phyloP scores from a whole-genome alignment of 2,329 filamentous ascomycete genomes.

The Davidsoniella neocaledoniae region DNA sequence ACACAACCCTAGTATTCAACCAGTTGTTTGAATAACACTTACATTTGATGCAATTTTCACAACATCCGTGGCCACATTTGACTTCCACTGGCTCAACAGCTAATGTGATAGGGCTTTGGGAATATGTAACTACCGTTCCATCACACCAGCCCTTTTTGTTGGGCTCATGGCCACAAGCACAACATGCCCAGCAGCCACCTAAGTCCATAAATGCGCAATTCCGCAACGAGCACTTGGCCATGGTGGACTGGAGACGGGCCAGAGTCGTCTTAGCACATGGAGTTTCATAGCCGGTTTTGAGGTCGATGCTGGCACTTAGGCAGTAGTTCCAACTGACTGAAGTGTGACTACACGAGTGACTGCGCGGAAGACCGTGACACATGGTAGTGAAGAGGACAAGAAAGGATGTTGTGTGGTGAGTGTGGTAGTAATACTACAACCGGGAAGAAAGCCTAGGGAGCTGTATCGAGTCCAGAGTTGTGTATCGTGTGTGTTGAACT shows the following conservation, averaged over 20 bases:
- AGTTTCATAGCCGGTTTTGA: conserved; percentile 31
- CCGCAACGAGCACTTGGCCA: conserved; percentile 29
- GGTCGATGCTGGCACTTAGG: conserved; percentile 28
- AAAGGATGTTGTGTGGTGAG: no score
- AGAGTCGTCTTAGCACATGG: conserved; percentile 33
- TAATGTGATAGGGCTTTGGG: conserved; percentile 19
- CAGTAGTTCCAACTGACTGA: conserved; percentile 40
- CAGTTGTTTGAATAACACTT: conserved; percentile 15
- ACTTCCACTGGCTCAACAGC: conserved; percentile 23
- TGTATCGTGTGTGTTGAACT: not conserved
- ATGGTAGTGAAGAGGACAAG: conserved; percentile 20
- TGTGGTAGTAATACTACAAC: not conserved
- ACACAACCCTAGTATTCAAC: no score
- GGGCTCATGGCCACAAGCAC: conserved; percentile 32
- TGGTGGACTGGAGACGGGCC: conserved; percentile 27
- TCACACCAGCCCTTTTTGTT: conserved; percentile 38
- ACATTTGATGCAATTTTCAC: conserved; percentile 30
- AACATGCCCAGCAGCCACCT: conserved; percentile 37
- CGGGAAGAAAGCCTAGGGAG: not conserved
- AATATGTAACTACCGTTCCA: conserved; percentile 20
- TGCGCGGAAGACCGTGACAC: conserved; percentile 37
- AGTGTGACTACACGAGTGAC: conserved; percentile 36
- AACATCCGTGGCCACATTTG: conserved; percentile 37
- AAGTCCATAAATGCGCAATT: conserved; percentile 35
- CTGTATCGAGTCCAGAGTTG: not conserved